Evolutionary conservation across 495 filamentous ascomycete genomes (phyloP), one percentile per base, ranked within the genome.

Genomic region (Annulohypoxylon maeteangense): DNA sequence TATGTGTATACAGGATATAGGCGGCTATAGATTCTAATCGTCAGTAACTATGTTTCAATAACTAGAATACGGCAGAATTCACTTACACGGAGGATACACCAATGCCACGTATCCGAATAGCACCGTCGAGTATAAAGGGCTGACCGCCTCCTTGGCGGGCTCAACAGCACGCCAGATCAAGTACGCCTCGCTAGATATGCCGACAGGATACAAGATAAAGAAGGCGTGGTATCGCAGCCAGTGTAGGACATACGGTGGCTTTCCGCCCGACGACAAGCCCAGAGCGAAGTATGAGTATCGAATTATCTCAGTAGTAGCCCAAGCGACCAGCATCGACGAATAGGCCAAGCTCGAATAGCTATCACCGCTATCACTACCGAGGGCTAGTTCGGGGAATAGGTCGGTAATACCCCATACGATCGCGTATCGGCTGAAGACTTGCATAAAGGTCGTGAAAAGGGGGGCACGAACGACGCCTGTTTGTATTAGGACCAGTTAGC

Each of bases 181-280:
- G 74, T 85, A 88, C 44, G 89, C 90, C 86, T 99, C 95, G 78
- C 92, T 94, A 11, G 83, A 83, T 67, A 98, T 97, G 10, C 95
- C 95, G 56, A 98, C 74, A 2, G 96, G 95, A 76, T 99, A 99
- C 18, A 99, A 86, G 22, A 98, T 81, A 75, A 91, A 92, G 82
- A 99, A 99, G 5, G 91, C 90, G 80, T 96, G 97, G 76, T 99
- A 99, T 78, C 93, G 84, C 82, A 96, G 82, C 95, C 95, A 97
- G 64, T 87, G 87, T 78, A 95, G 86, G 77, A 80, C 86, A 0
- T 59, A 75, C 0, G 93, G 93, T 63, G 81, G 78, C 16, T 81
- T 75, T 29, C 87, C 87, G 60, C 57, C 73, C 32, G 61, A 61
- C 48, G 82, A 80, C 45, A 97, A 85, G 74, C 87, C 88, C 72